Evolutionary conservation across 2,329 filamentous ascomycete species (phyloP).

Genomic region (Fusarium anguioides): DNA sequence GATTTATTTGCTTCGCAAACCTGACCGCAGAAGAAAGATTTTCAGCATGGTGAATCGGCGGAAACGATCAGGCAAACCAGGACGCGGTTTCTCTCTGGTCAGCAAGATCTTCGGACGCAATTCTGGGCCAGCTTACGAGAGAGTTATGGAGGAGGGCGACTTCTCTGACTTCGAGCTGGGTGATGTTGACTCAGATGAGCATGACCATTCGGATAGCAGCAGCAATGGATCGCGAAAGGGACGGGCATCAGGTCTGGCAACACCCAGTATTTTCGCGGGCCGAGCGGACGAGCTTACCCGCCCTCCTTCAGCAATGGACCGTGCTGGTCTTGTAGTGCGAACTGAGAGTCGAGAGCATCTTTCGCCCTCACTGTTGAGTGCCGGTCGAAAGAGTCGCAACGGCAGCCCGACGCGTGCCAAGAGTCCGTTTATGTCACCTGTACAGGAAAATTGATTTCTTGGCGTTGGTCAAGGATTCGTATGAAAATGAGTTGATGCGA

Average conservation of each 20-base stretch:
- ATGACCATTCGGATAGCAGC: constrained; percentile 72
- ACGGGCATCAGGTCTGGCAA: constrained; percentile 73
- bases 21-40: constrained; percentile 70
- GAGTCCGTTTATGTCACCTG: constrained; percentile 65
- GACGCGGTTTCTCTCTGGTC: constrained; percentile 64
- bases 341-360: constrained; percentile 89
- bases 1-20: constrained; percentile 80
- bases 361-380: constrained; percentile 64
- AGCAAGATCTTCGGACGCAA: constrained; percentile 74
- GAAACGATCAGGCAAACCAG: constrained; percentile 52
- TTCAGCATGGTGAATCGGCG: constrained; percentile 46
- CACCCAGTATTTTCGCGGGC: constrained; percentile 68
- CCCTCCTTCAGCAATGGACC: constrained; percentile 62
- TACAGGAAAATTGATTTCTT: constrained; percentile 55
- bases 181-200: constrained; percentile 71
- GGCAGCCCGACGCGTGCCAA: constrained; percentile 69
- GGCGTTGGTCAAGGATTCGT: background rate
- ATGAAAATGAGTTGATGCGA: background rate
- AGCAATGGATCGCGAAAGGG: constrained; percentile 67
- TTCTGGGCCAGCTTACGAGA: constrained; percentile 73
- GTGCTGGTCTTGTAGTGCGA: constrained; percentile 80
- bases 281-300: constrained; percentile 61
- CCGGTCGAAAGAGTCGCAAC: constrained; percentile 67
- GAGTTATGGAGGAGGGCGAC: constrained; percentile 85
- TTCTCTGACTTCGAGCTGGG: constrained; percentile 81